Conservation (phyloP, 1,284 basidiomycete genomes). For the Ceratobasidium sp. region DNA sequence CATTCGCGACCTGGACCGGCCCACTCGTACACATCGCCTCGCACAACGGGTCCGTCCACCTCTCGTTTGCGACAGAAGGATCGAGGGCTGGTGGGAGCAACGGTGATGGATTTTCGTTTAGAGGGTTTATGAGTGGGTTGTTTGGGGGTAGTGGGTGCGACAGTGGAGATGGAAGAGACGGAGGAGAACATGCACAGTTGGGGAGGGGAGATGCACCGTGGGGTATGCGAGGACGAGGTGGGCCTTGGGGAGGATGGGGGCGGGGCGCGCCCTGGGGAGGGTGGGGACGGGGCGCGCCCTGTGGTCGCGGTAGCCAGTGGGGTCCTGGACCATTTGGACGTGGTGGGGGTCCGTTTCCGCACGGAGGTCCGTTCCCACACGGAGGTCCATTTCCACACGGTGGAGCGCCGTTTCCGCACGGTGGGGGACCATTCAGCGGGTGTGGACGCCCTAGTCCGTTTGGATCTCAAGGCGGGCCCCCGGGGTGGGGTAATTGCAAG, state of each 20-base stretch:
- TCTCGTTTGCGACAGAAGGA: conserved; percentile 13
- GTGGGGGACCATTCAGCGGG: not conserved
- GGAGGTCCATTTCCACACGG: conserved; percentile 12
- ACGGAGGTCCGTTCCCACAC: conserved; percentile 1
- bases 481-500: not conserved
- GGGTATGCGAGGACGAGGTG: not conserved
- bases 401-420: conserved; percentile 12
- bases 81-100: not conserved
- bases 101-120: not conserved
- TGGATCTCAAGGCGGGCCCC: not conserved
- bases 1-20: conserved; percentile 29
- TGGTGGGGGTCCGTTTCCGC: conserved; percentile 15
- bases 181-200: not conserved
- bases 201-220: not conserved
- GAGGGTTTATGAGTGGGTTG: conserved; percentile 30
- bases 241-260: not conserved
- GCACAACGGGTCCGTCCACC: conserved; percentile 21
- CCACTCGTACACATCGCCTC: conserved; percentile 29
- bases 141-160: conserved; percentile 26
- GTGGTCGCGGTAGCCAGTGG: conserved; percentile 2
- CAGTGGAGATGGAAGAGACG: not conserved
- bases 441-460: not conserved
- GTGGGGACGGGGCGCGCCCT: not conserved
- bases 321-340: conserved; percentile 22
- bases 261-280: conserved; percentile 3